Percentiles rank a stretch among this genome's conserved stretches.
Evolutionary conservation across 129 eudicot species (phyloP).

Genomic region (Cynara cardunculus): DNA sequence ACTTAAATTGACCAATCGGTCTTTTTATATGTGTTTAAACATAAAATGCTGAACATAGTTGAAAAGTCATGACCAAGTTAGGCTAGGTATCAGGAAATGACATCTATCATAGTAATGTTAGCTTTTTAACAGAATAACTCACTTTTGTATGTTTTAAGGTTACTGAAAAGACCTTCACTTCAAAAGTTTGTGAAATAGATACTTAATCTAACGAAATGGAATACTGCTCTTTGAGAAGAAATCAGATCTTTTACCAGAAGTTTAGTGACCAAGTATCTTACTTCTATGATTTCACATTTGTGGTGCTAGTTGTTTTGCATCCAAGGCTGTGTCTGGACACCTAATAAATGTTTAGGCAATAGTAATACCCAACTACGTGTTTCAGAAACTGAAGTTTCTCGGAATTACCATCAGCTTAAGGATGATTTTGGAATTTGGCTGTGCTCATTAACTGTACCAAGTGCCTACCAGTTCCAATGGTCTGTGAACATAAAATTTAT

Average conservation of each 20-base stretch:
- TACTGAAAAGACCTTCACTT: not conserved
- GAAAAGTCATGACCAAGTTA: not conserved
- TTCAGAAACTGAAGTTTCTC: not conserved
- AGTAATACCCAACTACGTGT: not conserved
- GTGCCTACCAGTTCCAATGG: not conserved
- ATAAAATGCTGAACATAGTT: not conserved
- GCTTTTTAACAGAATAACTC: not conserved
- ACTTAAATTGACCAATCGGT: not conserved
- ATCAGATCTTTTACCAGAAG: not conserved
- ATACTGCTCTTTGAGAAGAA: not conserved
- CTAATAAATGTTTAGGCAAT: not conserved
- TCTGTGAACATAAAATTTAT: not conserved
- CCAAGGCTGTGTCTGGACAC: not conserved
- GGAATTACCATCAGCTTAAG: not conserved
- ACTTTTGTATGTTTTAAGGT: not conserved
- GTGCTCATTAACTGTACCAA: not conserved
- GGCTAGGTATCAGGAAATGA: not conserved
- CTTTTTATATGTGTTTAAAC: not conserved
- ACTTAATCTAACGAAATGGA: not conserved
- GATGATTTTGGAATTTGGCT: not conserved
- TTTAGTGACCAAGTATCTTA: not conserved
- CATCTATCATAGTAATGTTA: not conserved
- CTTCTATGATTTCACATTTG: not conserved
- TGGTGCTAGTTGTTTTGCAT: not conserved
- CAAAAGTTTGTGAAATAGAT: not conserved